A percentile compares a stretch with the other conserved stretches of the same genome.
These are phyloP conservation scores for Macrophomina tecta DNA, from an alignment of 2,329 filamentous ascomycete genomes.

Conservation along the genomic window DNA sequence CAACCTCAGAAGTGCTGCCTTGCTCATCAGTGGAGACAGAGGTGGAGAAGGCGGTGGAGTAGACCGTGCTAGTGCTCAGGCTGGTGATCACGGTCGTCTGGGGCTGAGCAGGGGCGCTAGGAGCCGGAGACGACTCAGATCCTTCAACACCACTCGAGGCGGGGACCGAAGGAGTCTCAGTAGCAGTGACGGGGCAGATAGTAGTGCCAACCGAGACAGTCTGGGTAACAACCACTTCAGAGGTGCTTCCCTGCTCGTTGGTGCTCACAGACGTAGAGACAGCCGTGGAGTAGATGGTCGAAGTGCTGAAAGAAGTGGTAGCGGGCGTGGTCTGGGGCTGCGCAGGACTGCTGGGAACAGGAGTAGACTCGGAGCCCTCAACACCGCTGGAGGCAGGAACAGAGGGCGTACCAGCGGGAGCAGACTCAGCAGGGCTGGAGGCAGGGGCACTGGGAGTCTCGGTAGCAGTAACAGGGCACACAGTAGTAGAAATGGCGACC, in stretches of 20 bases:
- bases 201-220: conserved; percentile 49
- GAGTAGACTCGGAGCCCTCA: background rate
- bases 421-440: conserved; percentile 11
- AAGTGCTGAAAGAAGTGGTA: conserved; percentile 45
- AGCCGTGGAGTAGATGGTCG: background rate
- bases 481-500: conserved; percentile 18
- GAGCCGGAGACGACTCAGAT: background rate
- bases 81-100: conserved; percentile 17
- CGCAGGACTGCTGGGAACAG: background rate
- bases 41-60: conserved; percentile 12
- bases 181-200: conserved; percentile 22
- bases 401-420: conserved; percentile 21
- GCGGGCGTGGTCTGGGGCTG: conserved; percentile 34
- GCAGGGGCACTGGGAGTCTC: conserved; percentile 21
- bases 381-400: background rate
- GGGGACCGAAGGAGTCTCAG: conserved; percentile 3
- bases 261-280: background rate
- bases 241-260: conserved; percentile 26
- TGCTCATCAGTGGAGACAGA: background rate
- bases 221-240: conserved; percentile 23
- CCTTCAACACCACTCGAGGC: conserved; percentile 16
- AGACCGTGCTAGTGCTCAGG: conserved; percentile 50
- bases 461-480: conserved; percentile 22
- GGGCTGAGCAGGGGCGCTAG: background rate
- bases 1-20: conserved; percentile 28